Conservation (phyloP, 2,329 filamentous ascomycete species). For the Calonectria henricotiae region DNA sequence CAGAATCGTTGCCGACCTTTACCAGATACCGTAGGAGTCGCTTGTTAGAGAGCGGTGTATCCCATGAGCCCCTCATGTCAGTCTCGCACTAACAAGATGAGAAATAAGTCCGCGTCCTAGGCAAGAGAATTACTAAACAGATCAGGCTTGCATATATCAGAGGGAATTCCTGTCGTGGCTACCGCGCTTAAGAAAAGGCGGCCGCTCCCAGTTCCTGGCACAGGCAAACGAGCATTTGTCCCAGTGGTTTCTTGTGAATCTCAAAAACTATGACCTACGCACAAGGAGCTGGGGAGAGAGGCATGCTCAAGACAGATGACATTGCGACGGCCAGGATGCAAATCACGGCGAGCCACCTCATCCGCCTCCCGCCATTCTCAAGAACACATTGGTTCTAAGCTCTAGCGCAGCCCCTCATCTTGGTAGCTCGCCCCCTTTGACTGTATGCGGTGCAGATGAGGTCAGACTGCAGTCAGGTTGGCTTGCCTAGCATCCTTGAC, state of each 20-base stretch:
- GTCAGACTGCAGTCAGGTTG: conserved; percentile 42
- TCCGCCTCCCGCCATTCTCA: conserved; percentile 36
- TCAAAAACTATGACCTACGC: conserved; percentile 7
- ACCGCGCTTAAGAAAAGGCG: conserved; percentile 16
- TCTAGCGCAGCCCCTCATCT: conserved; percentile 30
- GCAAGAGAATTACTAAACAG: neutral
- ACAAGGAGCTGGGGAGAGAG: conserved; percentile 1
- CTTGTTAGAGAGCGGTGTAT: conserved; percentile 36
- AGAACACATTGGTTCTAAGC: conserved; percentile 38
- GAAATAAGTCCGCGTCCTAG: conserved; percentile 22
- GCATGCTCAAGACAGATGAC: conserved; percentile 32
- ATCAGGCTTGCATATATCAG: conserved; percentile 3
- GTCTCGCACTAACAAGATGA: conserved; percentile 27
- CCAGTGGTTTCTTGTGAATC: conserved; percentile 3
- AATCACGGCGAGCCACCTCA: conserved; percentile 33
- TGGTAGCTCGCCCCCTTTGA: conserved; percentile 24
- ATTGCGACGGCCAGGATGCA: conserved; percentile 28
- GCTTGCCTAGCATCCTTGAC: conserved; percentile 30
- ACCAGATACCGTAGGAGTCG: conserved; percentile 28
- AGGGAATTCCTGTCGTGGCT: conserved; percentile 9
- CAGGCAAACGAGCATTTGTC: neutral
- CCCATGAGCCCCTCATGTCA: conserved; percentile 20
- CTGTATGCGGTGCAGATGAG: conserved; percentile 34
- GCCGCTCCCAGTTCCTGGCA: conserved; percentile 21
- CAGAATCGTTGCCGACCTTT: conserved; percentile 21